A percentile compares a stretch with the other conserved stretches of the same genome.
Evolutionary conservation across 2,329 filamentous ascomycete genomes (phyloP).

Genomic region (Ceratocystis albifundus): DNA sequence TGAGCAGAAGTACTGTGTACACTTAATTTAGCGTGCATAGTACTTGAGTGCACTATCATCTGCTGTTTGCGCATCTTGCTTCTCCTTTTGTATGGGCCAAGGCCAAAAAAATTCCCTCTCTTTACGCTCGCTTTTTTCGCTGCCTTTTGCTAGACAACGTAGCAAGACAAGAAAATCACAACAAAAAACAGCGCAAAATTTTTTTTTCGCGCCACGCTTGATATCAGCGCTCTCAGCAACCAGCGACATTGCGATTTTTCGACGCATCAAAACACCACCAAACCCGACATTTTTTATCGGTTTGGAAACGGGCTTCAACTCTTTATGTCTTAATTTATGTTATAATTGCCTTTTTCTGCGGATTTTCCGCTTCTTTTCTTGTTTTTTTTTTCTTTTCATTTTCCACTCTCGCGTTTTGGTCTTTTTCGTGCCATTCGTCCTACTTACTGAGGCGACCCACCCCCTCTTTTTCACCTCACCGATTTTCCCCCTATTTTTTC

Average conservation of each 20-base stretch:
- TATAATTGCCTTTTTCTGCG: slow-evolving; percentile 19
- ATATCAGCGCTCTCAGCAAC: slow-evolving; percentile 17
- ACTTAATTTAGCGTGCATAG: background rate
- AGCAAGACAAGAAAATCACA: slow-evolving; percentile 14
- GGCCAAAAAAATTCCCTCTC: background rate
- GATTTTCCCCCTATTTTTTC: slow-evolving; percentile 25
- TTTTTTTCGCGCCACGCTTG: slow-evolving; percentile 20
- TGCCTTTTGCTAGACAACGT: slow-evolving; percentile 3
- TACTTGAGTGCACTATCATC: background rate
- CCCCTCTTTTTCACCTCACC: slow-evolving; percentile 30
- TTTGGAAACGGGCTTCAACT: slow-evolving; percentile 11
- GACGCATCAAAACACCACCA: slow-evolving; percentile 21
- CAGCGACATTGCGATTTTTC: slow-evolving; percentile 9
- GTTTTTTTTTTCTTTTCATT: slow-evolving; percentile 41
- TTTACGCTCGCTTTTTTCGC: slow-evolving; percentile 9
- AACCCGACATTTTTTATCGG: slow-evolving; percentile 13
- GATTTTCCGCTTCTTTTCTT: slow-evolving; percentile 31
- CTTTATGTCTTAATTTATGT: slow-evolving; percentile 23
- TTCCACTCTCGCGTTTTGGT: slow-evolving; percentile 42
- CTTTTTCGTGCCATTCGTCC: slow-evolving; percentile 23
- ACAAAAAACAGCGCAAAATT: slow-evolving; percentile 19
- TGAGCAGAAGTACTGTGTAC: background rate
- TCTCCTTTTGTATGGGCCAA: background rate
- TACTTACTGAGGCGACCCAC: slow-evolving; percentile 28
- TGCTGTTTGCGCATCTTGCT: background rate